A percentile compares a stretch with the other conserved stretches of the same genome.
phyloP scores from a whole-genome alignment of 352 stramenopile species.

The Plasmopara viticola region DNA sequence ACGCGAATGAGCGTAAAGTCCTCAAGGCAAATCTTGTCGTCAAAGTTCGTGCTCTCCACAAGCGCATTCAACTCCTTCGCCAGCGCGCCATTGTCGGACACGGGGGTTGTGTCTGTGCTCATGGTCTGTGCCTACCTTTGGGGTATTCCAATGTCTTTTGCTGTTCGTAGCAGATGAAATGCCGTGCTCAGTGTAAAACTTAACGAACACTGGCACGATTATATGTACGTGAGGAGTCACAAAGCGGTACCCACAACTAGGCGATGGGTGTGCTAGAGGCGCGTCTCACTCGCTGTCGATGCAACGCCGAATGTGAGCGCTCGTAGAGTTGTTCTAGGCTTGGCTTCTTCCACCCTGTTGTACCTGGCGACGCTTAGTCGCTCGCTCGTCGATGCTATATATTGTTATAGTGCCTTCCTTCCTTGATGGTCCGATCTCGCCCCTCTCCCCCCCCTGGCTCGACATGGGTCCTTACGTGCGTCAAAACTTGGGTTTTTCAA shows the following conservation, averaged over 20 bases:
- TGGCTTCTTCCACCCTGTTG: conserved; percentile 22
- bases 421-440: conserved; percentile 15
- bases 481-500: background rate
- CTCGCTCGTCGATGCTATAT: conserved; percentile 15
- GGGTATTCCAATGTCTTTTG: background rate
- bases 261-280: conserved; percentile 7
- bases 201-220: conserved; percentile 8
- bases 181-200: background rate
- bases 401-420: conserved; percentile 11
- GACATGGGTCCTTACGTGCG: conserved; percentile 4
- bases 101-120: conserved; percentile 39
- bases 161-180: conserved; percentile 9
- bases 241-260: conserved; percentile 4
- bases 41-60: conserved; percentile 68
- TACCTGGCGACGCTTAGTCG: conserved; percentile 5
- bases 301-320: conserved; percentile 8
- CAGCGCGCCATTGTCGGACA: conserved; percentile 27
- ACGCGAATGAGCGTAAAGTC: conserved; percentile 88
- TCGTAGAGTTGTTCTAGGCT: conserved; percentile 19
- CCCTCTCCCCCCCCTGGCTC: conserved; percentile 16
- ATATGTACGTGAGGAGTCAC: conserved; percentile 9
- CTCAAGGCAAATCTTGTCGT: conserved; percentile 84
- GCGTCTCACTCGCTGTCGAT: conserved; percentile 6
- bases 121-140: conserved; percentile 21
- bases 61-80: conserved; percentile 61